Evolutionary conservation across 306 rosid genomes (phyloP).

Genomic region (Spatholobus suberectus): DNA sequence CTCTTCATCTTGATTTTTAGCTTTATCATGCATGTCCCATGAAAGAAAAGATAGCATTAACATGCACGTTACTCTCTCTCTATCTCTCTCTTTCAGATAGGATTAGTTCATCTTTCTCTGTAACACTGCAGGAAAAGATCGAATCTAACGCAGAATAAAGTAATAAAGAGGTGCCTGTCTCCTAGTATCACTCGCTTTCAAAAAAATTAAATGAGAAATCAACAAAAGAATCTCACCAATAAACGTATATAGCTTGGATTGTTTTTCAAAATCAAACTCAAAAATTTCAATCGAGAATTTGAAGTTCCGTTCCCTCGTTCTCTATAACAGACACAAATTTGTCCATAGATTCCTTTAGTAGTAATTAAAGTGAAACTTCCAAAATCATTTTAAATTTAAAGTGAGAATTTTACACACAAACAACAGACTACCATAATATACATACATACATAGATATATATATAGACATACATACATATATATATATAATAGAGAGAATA

Average conservation of each 20-base stretch:
- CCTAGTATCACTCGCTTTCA: conserved; percentile 42
- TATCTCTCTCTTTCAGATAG: conserved; percentile 40
- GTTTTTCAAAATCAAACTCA: conserved; percentile 44
- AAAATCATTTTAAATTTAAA: conserved; percentile 29
- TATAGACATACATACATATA: too few relatives aligned
- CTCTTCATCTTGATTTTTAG: conserved; percentile 46
- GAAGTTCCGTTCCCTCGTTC: conserved; percentile 53
- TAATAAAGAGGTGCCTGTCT: conserved; percentile 60
- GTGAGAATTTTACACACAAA: background rate
- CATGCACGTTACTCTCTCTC: conserved; percentile 79
- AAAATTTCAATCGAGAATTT: conserved; percentile 34
- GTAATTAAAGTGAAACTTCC: conserved; percentile 2
- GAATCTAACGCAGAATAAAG: conserved; percentile 78
- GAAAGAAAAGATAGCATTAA: conserved; percentile 56
- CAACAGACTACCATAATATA: too few relatives aligned
- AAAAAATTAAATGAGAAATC: conserved; percentile 11
- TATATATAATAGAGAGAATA: too few relatives aligned
- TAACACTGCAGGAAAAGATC: conserved; percentile 56
- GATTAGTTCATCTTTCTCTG: conserved; percentile 51
- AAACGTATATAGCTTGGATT: conserved; percentile 33
- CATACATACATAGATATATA: too few relatives aligned
- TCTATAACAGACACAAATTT: background rate
- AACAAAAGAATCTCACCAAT: conserved; percentile 28
- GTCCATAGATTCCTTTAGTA: background rate
- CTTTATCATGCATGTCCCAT: conserved; percentile 83